These are phyloP conservation scores for Calonectria hongkongensis DNA, from an alignment of 2,329 filamentous ascomycete species.

Conservation along the genomic window DNA sequence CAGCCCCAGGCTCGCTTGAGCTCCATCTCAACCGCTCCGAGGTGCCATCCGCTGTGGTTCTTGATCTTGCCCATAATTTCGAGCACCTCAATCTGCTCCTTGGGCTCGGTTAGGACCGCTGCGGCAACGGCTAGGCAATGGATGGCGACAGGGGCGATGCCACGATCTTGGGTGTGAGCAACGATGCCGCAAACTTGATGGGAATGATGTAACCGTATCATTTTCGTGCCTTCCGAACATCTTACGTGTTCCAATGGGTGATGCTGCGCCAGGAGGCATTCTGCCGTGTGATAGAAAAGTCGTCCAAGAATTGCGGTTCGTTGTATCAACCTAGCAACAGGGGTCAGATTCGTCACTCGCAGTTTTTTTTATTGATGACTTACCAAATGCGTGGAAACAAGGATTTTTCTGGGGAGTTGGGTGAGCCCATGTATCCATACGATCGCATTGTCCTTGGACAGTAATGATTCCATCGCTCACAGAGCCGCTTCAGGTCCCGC, in stretches of 20 bases:
- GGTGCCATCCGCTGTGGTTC: constrained; percentile 85
- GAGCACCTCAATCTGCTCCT: constrained; percentile 88
- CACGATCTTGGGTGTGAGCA: constrained; percentile 87
- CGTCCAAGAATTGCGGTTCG: constrained; percentile 87
- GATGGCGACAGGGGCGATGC: constrained; percentile 86
- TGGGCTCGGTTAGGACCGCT: constrained; percentile 79
- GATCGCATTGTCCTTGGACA: constrained; percentile 92
- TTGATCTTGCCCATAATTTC: constrained; percentile 85
- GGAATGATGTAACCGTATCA: constrained; percentile 83
- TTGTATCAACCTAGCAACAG: constrained; percentile 81
- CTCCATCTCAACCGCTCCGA: constrained; percentile 82
- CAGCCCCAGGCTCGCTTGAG: constrained; percentile 88
- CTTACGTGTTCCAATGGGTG: constrained; percentile 81
- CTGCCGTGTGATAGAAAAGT: constrained; percentile 91
- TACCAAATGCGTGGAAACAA: constrained; percentile 91
- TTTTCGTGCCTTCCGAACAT: constrained; percentile 79
- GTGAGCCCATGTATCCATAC: constrained; percentile 83
- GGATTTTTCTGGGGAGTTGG: constrained; percentile 81
- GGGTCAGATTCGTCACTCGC: neutral
- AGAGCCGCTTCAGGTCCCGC: constrained; percentile 86
- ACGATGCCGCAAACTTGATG: constrained; percentile 93
- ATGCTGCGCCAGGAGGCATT: constrained; percentile 86
- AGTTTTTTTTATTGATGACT: neutral
- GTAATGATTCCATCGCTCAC: constrained; percentile 86
- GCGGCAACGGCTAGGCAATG: constrained; percentile 87